These are phyloP conservation scores for Pseudocercospora fuligena DNA, from an alignment of 2,329 filamentous ascomycete genomes.

Conservation along the genomic window DNA sequence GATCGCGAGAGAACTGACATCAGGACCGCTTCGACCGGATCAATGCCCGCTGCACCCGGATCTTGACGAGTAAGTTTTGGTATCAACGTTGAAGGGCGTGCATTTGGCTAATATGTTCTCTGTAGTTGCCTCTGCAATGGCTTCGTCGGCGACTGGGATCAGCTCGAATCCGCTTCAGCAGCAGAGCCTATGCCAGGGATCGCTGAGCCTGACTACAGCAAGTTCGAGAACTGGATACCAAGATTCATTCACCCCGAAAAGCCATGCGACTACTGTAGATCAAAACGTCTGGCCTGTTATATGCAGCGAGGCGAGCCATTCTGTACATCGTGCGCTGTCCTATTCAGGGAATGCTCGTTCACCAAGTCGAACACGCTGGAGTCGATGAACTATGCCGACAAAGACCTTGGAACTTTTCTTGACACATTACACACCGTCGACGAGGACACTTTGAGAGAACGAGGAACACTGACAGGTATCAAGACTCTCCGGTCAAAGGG, in stretches of 20 bases:
- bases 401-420: constrained; percentile 43
- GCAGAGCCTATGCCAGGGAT: constrained; percentile 15
- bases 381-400: constrained; percentile 33
- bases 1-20: constrained; percentile 10
- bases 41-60: constrained; percentile 26
- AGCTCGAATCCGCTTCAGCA: constrained; percentile 13
- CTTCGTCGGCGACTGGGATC: constrained; percentile 28
- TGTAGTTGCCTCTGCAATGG: constrained; percentile 26
- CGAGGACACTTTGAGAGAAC: constrained; percentile 45
- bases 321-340: constrained; percentile 54
- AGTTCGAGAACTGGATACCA: constrained; percentile 52
- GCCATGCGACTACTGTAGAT: constrained; percentile 55
- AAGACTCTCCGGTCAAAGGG: constrained; percentile 36
- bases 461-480: constrained; percentile 42
- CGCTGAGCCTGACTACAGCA: constrained; percentile 43
- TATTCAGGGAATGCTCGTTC: constrained; percentile 57
- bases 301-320: constrained; percentile 45
- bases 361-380: constrained; percentile 40
- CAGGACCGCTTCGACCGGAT: neutral
- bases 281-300: constrained; percentile 54
- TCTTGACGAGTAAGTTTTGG: constrained; percentile 25
- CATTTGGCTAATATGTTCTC: neutral
- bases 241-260: constrained; percentile 51
- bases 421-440: constrained; percentile 55
- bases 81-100: neutral